Evolutionary conservation across 2,329 filamentous ascomycete genomes (phyloP), one percentile per base, ranked within the genome.

Genomic region (Cytospora mali): DNA sequence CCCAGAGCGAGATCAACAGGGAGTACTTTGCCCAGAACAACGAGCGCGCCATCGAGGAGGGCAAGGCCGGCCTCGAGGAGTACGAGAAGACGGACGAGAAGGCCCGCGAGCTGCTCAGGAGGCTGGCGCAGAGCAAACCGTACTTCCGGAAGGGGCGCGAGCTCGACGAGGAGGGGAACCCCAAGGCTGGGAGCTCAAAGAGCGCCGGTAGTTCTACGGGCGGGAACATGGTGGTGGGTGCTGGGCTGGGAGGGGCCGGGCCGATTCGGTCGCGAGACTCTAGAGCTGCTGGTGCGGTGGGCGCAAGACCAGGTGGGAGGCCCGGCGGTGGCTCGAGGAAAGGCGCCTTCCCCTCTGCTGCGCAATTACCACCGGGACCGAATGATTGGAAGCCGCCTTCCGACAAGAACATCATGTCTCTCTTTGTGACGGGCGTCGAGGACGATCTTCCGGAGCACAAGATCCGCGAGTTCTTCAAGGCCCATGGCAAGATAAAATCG

Each of bases 1-100:
- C 95, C 0, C 86, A 92, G 67, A 96, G 92, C 74, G 90, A 91
- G 61, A 92, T 99, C 75, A 99, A 99, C 79, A 83, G 95, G 69
- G 93, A 99, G 77, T 99, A 95, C 77, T 99, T 96, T 75, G 95
- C 95, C 16, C 95, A 99, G 74, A 95, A 98, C 73, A 93, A 98
- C 76, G 94, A 98, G 79, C 91, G 89, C 71, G 92, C 96, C 65
- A 93, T 99, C 55, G 93, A 98, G 72, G 93, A 98, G 69, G 95
- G 95, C 2, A 84, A 91, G 67, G 91, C 89, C 7, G 90, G 88
- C 18, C 82, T 92, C 10, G 95, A 98, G 73, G 93, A 91, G 68
- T 98, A 97, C 73, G 93, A 96, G 67, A 96, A 97, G 82, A 95
- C 94, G 1, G 95, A 99, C 71, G 94, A 98, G 73, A 98, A 98